Conservation (phyloP, 1,284 basidiomycete genomes). For the Trichosporon asahii region DNA sequence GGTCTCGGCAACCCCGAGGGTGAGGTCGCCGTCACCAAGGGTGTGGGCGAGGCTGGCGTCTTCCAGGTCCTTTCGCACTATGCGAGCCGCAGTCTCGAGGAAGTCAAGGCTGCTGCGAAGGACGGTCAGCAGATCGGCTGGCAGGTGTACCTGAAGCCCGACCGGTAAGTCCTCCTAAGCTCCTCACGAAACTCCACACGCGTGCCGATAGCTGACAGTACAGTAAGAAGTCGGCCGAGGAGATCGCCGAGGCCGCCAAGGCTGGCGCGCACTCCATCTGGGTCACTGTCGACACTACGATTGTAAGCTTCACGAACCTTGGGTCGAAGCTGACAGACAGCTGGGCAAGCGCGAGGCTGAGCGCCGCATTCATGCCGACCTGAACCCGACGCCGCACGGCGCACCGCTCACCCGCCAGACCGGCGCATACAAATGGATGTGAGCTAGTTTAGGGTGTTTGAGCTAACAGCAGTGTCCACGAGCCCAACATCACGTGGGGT, state of each 20-base stretch:
- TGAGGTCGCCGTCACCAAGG: constrained; percentile 54
- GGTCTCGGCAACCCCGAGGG: constrained; percentile 54
- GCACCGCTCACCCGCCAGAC: constrained; percentile 18
- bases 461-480: constrained; percentile 12
- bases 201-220: constrained; percentile 17
- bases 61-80: constrained; percentile 54
- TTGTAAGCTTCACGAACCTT: constrained; percentile 27
- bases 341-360: constrained; percentile 28
- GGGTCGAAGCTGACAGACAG: constrained; percentile 14
- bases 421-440: not conserved
- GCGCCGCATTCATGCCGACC: constrained; percentile 20
- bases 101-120: constrained; percentile 48
- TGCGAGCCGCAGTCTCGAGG: constrained; percentile 51
- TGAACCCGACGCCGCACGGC: constrained; percentile 20
- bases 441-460: too few species aligned
- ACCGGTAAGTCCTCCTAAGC: constrained; percentile 27
- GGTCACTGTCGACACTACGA: constrained; percentile 54
- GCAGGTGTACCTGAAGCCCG: constrained; percentile 43
- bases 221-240: constrained; percentile 47
- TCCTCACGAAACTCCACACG: too few species aligned
- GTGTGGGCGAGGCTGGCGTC: constrained; percentile 47
- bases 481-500: constrained; percentile 39
- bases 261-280: constrained; percentile 52
- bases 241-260: constrained; percentile 47
- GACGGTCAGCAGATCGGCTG: constrained; percentile 39